These are phyloP conservation scores for Boletus subcaerulescens DNA, from an alignment of 768 basidiomycete species.

Conservation along the genomic window DNA sequence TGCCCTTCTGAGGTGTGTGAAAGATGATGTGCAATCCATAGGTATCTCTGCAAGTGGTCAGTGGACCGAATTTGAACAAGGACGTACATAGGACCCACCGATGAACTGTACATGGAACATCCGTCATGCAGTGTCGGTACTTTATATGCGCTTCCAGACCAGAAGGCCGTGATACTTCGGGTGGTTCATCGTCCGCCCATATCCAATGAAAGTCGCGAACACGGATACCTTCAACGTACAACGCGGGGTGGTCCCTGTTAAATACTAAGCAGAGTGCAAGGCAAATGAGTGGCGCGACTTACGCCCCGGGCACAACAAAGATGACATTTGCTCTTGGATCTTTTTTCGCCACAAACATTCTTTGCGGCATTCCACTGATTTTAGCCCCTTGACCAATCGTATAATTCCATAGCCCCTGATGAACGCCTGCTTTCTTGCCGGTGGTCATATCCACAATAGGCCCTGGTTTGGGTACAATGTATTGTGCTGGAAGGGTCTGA, in stretches of 20 bases:
- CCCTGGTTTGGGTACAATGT: conserved; percentile 68
- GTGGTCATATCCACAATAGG: conserved; percentile 57
- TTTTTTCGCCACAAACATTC: conserved; percentile 75
- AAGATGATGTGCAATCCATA: conserved; percentile 45
- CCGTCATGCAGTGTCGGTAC: conserved; percentile 67
- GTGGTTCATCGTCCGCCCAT: conserved; percentile 59
- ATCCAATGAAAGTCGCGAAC: conserved; percentile 72
- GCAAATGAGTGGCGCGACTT: conserved; percentile 19
- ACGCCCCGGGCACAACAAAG: conserved; percentile 76
- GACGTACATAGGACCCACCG: conserved; percentile 35
- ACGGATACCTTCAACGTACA: conserved; percentile 41
- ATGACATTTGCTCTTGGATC: conserved; percentile 60
- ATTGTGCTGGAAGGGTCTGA: conserved; percentile 54
- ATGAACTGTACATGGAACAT: conserved; percentile 50
- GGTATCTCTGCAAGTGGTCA: conserved; percentile 18
- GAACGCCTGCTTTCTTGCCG: conserved; percentile 54
- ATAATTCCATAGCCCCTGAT: conserved; percentile 78
- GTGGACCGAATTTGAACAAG: not conserved
- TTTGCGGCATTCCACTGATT: conserved; percentile 55
- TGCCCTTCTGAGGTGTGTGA: conserved; percentile 57
- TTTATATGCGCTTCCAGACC: conserved; percentile 55
- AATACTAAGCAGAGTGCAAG: not conserved
- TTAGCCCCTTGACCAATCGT: conserved; percentile 83
- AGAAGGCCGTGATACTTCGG: conserved; percentile 34
- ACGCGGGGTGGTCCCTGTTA: conserved; percentile 55